These are phyloP conservation scores for Elongisporangium senticosum DNA, from an alignment of 352 stramenopile species.

Conservation along the genomic window DNA sequence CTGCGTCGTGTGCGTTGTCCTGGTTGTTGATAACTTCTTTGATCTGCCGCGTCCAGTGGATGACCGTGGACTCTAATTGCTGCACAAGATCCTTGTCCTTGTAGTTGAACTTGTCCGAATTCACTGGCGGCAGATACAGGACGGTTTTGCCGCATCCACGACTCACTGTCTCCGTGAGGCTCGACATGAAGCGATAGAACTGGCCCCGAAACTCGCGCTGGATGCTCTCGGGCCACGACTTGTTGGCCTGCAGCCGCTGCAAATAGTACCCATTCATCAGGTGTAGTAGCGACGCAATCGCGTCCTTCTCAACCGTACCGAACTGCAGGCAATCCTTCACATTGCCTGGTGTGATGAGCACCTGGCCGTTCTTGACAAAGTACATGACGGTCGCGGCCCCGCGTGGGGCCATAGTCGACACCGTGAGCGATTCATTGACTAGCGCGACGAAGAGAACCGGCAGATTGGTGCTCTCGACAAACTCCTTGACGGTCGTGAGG, in stretches of 20 bases:
- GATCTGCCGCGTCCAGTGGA: conserved; percentile 96
- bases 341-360: conserved; percentile 52
- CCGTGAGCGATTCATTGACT: conserved; percentile 33
- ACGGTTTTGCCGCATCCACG: conserved; percentile 90
- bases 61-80: conserved; percentile 94
- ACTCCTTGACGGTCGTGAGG: conserved; percentile 78
- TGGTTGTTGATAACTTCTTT: conserved; percentile 97
- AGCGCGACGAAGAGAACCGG: conserved; percentile 66
- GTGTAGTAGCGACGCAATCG: conserved; percentile 75
- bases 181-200: conserved; percentile 94
- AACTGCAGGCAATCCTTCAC: conserved; percentile 63
- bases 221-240: conserved; percentile 89
- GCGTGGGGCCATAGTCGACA: conserved; percentile 56
- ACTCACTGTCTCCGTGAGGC: conserved; percentile 91
- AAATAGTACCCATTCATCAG: conserved; percentile 84
- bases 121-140: conserved; percentile 88
- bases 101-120: conserved; percentile 77
- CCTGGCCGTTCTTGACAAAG: conserved; percentile 85
- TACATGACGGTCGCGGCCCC: conserved; percentile 63
- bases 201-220: conserved; percentile 93
- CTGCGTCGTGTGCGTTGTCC: conserved; percentile 87
- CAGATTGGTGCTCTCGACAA: conserved; percentile 62
- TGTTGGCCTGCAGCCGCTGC: conserved; percentile 73
- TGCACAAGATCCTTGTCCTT: conserved; percentile 94
- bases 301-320: conserved; percentile 72